These are phyloP conservation scores for Boechera stricta DNA, from an alignment of 345 rosid species.

Conservation along the genomic window DNA sequence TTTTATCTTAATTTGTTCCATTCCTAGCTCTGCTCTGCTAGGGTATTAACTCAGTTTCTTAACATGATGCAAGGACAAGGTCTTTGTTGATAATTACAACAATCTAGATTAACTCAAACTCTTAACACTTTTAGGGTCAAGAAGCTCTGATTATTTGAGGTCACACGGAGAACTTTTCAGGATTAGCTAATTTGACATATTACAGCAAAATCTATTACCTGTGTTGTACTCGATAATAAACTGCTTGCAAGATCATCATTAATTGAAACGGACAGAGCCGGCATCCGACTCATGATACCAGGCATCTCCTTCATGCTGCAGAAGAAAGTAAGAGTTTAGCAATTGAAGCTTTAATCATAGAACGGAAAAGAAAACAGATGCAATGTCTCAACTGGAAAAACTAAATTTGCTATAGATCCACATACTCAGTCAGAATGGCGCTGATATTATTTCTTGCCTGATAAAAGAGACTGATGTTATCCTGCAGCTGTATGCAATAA, in stretches of 20 bases:
- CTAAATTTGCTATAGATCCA: slow-evolving; percentile 37
- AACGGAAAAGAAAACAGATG: slow-evolving; percentile 19
- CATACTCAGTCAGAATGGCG: slow-evolving; percentile 80
- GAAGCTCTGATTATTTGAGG: background rate
- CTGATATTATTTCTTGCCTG: slow-evolving; percentile 70
- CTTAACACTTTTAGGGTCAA: slow-evolving; percentile 3
- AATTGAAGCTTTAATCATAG: slow-evolving; percentile 25
- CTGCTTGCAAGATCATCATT: slow-evolving; percentile 76
- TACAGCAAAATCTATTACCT: slow-evolving; percentile 54
- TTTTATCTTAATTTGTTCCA: background rate
- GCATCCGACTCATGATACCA: slow-evolving; percentile 95
- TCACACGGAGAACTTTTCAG: slow-evolving; percentile 7
- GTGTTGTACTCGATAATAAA: slow-evolving; percentile 60
- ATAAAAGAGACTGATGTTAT: slow-evolving; percentile 74
- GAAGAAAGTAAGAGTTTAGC: slow-evolving; percentile 33
- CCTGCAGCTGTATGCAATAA: slow-evolving; percentile 73
- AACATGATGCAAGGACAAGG: background rate
- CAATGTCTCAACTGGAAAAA: slow-evolving; percentile 25
- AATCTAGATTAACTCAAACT: background rate
- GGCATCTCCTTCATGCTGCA: slow-evolving; percentile 88
- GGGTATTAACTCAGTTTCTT: slow-evolving; percentile 18
- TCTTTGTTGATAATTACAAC: background rate
- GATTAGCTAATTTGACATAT: slow-evolving; percentile 4
- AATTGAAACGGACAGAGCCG: slow-evolving; percentile 69
- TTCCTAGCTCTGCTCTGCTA: slow-evolving; percentile 11